These are phyloP conservation scores for Tylopilus plumbeoviolaceoides DNA, from an alignment of 768 basidiomycete genomes.

Conservation along the genomic window DNA sequence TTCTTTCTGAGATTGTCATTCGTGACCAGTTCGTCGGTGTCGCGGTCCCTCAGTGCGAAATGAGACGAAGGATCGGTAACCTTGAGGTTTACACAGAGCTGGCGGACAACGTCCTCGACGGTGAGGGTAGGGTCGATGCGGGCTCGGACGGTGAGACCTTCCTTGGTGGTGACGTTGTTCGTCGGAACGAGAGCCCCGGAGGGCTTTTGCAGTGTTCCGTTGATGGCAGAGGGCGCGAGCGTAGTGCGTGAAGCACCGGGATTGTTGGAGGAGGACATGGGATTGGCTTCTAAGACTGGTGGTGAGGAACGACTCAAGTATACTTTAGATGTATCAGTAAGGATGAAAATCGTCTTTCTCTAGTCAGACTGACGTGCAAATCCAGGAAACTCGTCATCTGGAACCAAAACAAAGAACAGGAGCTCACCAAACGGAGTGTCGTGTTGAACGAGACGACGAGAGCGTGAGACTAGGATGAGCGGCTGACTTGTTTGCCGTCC, in stretches of 20 bases:
- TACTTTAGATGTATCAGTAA: slow-evolving; percentile 35
- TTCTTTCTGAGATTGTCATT: slow-evolving; percentile 82
- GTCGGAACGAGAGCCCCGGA: slow-evolving; percentile 63
- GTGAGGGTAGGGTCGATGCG: slow-evolving; percentile 82
- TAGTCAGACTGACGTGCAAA: slow-evolving; percentile 66
- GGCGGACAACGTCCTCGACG: slow-evolving; percentile 80
- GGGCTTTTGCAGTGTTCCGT: slow-evolving; percentile 38
- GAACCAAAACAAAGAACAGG: not conserved
- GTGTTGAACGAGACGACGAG: not conserved
- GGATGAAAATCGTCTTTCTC: slow-evolving; percentile 39
- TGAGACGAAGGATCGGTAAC: slow-evolving; percentile 68
- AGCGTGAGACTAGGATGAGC: slow-evolving; percentile 8
- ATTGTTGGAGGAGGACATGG: slow-evolving; percentile 28
- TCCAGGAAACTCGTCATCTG: slow-evolving; percentile 43
- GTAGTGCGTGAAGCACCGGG: slow-evolving; percentile 29
- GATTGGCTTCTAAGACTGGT: not conserved
- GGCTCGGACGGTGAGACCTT: slow-evolving; percentile 71
- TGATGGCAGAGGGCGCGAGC: slow-evolving; percentile 25
- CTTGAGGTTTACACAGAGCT: slow-evolving; percentile 77
- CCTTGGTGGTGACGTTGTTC: slow-evolving; percentile 76
- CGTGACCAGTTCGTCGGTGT: slow-evolving; percentile 78
- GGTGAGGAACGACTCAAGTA: slow-evolving; percentile 4
- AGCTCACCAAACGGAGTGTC: slow-evolving; percentile 18
- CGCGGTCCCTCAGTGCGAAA: slow-evolving; percentile 73
- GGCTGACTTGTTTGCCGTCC: slow-evolving; percentile 17